Conservation (phyloP, 352 stramenopile genomes). For the Globisporangium yorkense region DNA sequence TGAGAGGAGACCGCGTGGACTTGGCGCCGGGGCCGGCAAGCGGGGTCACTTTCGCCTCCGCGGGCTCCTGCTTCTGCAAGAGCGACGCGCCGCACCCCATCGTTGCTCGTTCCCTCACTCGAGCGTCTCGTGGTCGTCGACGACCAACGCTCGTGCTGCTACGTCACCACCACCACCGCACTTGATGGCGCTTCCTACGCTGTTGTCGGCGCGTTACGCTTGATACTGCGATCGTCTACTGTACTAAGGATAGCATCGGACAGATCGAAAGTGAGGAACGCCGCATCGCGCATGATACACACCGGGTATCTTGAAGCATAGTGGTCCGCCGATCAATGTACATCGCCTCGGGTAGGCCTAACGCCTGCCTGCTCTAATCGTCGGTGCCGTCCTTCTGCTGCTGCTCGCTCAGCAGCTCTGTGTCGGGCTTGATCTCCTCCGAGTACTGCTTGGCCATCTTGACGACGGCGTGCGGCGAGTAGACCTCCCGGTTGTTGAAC, state of each 20-base stretch:
- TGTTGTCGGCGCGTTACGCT: no score
- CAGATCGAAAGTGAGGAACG: no score
- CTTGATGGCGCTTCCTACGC: not conserved
- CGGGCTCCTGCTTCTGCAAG: conserved; percentile 34
- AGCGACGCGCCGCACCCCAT: conserved; percentile 75
- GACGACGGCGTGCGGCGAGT: conserved; percentile 56
- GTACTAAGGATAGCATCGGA: no score
- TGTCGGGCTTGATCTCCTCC: conserved; percentile 48
- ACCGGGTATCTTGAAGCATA: no score
- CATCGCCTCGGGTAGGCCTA: no score
- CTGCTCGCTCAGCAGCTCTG: conserved; percentile 43
- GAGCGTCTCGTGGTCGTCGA: not conserved
- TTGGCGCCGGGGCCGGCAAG: conserved; percentile 23
- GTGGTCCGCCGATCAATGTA: no score
- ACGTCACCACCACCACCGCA: not conserved
- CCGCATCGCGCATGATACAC: not conserved
- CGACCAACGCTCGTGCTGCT: not conserved
- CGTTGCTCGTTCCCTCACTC: no score
- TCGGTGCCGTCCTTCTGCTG: conserved; percentile 17
- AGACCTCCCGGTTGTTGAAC: conserved; percentile 82
- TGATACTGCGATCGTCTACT: no score
- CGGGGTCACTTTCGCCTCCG: conserved; percentile 41
- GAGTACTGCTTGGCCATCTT: conserved; percentile 66
- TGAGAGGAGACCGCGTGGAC: conserved; percentile 52
- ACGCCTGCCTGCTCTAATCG: conserved; percentile 1